Conservation (phyloP, 2,329 filamentous ascomycete species). For the Nigrospora sphaerica region DNA sequence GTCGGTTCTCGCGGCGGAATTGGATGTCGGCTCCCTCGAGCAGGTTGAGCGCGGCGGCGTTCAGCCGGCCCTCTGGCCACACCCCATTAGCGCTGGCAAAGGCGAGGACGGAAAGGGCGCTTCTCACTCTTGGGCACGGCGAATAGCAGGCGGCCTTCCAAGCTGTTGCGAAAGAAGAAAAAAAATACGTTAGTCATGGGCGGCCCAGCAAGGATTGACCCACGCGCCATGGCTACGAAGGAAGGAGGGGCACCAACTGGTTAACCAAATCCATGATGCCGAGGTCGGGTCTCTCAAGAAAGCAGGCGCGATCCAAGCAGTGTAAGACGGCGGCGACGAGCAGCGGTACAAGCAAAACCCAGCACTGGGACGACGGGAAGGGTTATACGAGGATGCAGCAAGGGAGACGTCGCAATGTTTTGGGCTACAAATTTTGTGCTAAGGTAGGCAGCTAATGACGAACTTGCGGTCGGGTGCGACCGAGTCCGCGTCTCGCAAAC, state of each 20-base stretch:
- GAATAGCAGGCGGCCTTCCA: slow-evolving; percentile 89
- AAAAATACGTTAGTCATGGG: slow-evolving; percentile 28
- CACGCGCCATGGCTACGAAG: background rate
- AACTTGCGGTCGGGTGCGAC: slow-evolving; percentile 5
- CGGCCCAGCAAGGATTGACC: slow-evolving; percentile 4
- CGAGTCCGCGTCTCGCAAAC: slow-evolving; percentile 8
- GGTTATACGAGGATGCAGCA: too few species aligned
- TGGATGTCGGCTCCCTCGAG: slow-evolving; percentile 93
- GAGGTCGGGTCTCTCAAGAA: background rate
- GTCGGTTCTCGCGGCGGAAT: slow-evolving; percentile 87
- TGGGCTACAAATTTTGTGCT: slow-evolving; percentile 7
- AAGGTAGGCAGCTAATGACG: slow-evolving; percentile 1
- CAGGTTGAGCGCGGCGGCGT: slow-evolving; percentile 81
- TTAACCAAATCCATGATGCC: slow-evolving; percentile 45
- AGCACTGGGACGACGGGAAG: too few species aligned
- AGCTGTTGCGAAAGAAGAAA: slow-evolving; percentile 39
- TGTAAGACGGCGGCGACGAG: too few species aligned
- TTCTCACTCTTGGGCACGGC: slow-evolving; percentile 93
- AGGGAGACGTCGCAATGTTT: too few species aligned
- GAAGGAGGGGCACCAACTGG: slow-evolving; percentile 32
- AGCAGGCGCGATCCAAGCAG: too few species aligned
- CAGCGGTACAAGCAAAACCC: too few species aligned
- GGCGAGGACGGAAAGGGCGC: slow-evolving; percentile 15
- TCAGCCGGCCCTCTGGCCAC: slow-evolving; percentile 76
- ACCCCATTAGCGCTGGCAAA: slow-evolving; percentile 7